Evolutionary conservation across 352 stramenopile genomes (phyloP), one percentile per base, ranked within the genome.

Genomic region (Plasmopara halstedii): DNA sequence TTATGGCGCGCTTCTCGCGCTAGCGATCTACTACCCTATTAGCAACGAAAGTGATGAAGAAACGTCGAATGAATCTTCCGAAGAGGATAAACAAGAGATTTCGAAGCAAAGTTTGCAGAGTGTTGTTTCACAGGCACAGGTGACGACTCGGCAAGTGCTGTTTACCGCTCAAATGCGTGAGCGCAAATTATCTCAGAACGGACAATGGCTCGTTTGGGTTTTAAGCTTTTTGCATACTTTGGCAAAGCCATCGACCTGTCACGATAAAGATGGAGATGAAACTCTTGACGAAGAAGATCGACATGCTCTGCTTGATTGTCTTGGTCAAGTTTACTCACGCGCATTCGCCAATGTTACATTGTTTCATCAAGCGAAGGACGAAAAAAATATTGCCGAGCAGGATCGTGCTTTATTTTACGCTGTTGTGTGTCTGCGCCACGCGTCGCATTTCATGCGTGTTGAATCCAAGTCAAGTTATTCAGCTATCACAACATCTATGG

Each of bases 11-110:
- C 26, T 81, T 25, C 42, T 81, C 18, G 46, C 65, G 20, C 56
- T 86, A 40, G 69, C 67, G 2, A 47, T 86, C 18, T 64, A 70
- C 22, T 86, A 73, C 47, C 74, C 74, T 0, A 53, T 86, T 21
- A 47, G 59, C 7, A 50, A 55, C 7, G 54, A 69, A 14, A 53
- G 62, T 2, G 53, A 53, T 18, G 67, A 70, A 38, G 56, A 67
- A 33, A 70, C 54, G 38, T 70, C 61, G 26, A 57, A 53, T n/a
- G 67, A 79, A 13, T 72, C 61, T 6, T 69, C 64, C 15, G 68
- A 63, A 14, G 55, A 76, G 6, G 55, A 69, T 0, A 57, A 70
- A 31, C 46, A 63, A 39, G 18, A 27, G 31, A 26, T 6, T 27
- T 42, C 18, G 13, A 38, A 25, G 23, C 9, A 56, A 18, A 50